A percentile compares a stretch with the other conserved stretches of the same genome.
phyloP scores from a whole-genome alignment of 768 basidiomycete species.

The Cystoderma amianthinum region DNA sequence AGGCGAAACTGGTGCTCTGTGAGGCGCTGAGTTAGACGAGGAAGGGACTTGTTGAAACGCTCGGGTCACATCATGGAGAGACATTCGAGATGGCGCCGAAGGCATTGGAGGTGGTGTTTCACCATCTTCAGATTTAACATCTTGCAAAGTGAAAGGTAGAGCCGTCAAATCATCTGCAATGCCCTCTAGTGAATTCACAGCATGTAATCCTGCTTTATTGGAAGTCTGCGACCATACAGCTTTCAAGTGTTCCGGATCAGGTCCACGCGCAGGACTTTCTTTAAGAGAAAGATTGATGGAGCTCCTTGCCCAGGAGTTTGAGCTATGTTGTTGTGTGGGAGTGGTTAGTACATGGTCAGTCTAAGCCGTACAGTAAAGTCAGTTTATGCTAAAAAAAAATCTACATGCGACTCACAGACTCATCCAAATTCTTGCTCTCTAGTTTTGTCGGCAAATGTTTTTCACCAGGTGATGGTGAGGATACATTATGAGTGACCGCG shows the following conservation, averaged over 20 bases:
- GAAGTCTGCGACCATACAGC: conserved; percentile 80
- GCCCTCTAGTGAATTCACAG: conserved; percentile 76
- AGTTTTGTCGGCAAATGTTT: conserved; percentile 20
- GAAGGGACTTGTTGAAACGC: conserved; percentile 84
- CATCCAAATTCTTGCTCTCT: conserved; percentile 47
- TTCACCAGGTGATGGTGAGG: conserved; percentile 4
- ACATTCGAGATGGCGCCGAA: conserved; percentile 65
- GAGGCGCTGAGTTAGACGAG: conserved; percentile 39
- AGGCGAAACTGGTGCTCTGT: conserved; percentile 46
- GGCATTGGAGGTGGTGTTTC: conserved; percentile 63
- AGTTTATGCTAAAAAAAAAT: conserved; percentile 4
- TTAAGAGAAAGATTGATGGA: conserved; percentile 52
- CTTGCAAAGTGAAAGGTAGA: conserved; percentile 75
- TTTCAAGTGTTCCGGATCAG: conserved; percentile 81
- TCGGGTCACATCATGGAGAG: conserved; percentile 74
- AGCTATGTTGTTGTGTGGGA: conserved; percentile 33
- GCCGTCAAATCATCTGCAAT: conserved; percentile 79
- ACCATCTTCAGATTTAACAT: conserved; percentile 83
- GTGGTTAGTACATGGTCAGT: conserved; percentile 39
- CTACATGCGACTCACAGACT: conserved; percentile 35
- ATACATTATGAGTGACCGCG: not conserved
- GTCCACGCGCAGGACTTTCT: conserved; percentile 60
- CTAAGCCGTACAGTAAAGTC: conserved; percentile 18
- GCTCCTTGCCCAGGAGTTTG: conserved; percentile 53
- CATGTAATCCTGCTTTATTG: conserved; percentile 57